These are phyloP conservation scores for Platanus orientalis DNA, from an alignment of 164 flowering plant species.

Conservation along the genomic window DNA sequence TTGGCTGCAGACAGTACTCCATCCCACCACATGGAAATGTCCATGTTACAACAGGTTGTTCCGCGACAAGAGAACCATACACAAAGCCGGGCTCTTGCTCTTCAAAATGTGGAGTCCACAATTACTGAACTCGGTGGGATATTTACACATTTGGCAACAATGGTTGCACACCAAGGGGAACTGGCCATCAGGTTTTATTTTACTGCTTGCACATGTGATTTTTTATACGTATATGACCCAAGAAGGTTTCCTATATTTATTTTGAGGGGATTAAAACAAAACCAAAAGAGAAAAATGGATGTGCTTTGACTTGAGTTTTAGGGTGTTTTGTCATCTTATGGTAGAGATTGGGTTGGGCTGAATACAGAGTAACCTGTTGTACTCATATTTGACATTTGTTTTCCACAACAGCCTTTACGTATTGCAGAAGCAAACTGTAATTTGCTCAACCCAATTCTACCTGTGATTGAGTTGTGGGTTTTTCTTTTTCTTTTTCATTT, in stretches of 20 bases:
- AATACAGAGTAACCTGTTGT: no score
- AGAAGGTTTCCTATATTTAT: neutral
- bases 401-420: no score
- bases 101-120: slow-evolving; percentile 87
- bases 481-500: neutral
- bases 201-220: slow-evolving; percentile 5
- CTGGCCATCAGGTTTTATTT: slow-evolving; percentile 69
- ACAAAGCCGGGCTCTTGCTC: slow-evolving; percentile 64
- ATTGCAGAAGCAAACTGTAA: no score
- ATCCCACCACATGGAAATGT: slow-evolving; percentile 61
- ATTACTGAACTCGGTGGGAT: slow-evolving; percentile 85
- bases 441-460: no score
- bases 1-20: slow-evolving; percentile 54
- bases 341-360: no score
- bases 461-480: no score
- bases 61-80: slow-evolving; percentile 61
- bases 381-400: no score
- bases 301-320: no score
- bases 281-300: neutral
- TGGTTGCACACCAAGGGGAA: slow-evolving; percentile 93
- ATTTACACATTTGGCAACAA: slow-evolving; percentile 79
- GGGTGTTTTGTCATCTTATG: no score
- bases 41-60: slow-evolving; percentile 81
- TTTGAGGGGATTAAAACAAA: neutral
- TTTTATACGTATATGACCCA: neutral